Evolutionary conservation across 2,329 filamentous ascomycete genomes (phyloP), one percentile per base, ranked within the genome.

Genomic region (Tolypocladium nubicola): DNA sequence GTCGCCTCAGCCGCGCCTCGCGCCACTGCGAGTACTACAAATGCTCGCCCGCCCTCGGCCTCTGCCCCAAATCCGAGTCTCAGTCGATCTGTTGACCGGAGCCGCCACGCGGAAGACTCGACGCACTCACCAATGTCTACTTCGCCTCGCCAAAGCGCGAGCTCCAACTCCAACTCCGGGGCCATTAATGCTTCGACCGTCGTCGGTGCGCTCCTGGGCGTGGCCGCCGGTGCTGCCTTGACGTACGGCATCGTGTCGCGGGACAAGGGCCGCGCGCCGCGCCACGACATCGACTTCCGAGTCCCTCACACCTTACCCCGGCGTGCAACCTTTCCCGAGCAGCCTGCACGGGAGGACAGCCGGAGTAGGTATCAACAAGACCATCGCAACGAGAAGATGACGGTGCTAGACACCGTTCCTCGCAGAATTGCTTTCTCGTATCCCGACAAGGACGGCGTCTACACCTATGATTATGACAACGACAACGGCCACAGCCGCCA

Each of bases 181-280:
- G 23, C 38, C 16, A 41, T 82, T 43, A 79, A 76, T 54, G 78
- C 83, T 45, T 85, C 85, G 62, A 82, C 83, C 23, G 78, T 92
- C 47, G 79, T 94, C 52, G 88, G 90, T 9, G 87, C 88, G 9
- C 76, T 95, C 13, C 78, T 96, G 53, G 90, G 89, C 49, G 89
- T 88, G 38, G 89, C 89, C 19, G 89, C 89, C 21, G 87, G 75
- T 16, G 76, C 75, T 30, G 76, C 75, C n/a, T 60, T 82, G 26
- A 77, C 89, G 11, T 96, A 94, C 71, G 85, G 84, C 26, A 85
- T 90, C 75, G 79, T 84, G 61, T 66, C 60, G 21, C 64, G 61
- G 37, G 64, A 67, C n/a, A 84, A 81, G 62, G 78, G 70, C 50
- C 73, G 68, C 37, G 67, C 70, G 57, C 69, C 71, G 8, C 71